Evolutionary conservation across 331 rosid genomes (phyloP), one percentile per base, ranked within the genome.

Genomic region (Arachis monticola): DNA sequence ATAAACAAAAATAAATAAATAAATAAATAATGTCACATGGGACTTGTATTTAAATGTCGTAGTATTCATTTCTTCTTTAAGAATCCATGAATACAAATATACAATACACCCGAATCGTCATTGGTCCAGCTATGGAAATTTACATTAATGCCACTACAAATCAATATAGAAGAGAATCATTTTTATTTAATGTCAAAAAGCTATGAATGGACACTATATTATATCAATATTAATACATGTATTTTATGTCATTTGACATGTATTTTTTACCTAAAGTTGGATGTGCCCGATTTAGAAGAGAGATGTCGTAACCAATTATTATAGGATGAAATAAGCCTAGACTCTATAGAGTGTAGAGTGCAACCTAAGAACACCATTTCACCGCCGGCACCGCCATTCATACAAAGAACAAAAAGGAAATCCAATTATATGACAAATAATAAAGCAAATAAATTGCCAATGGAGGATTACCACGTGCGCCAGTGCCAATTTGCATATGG

Each of bases 391-490:
- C 2, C 0, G 4, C n/a, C 10, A 58, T 3, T 55, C 31, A 55
- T 8, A 55, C 10, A 55, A 12, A 14, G 4, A 55, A 14, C 4
- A 27, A 50, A 66, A 40, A 9, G 35, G 35, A 44, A 22, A 63
- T 32, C 42, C 42, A 44, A 14, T 22, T 1, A 50, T 0, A 50
- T 0, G 52, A 67, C 12, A 51, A 51, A 27, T 2, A 55, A 60
- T 3, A 67, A 55, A 17, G 13, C 22, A 17, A n/a, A 44, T 1
- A 38, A 38, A 3, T 38, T 50, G 59, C 9, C 61, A 60, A 67
- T n/a, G 11, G 55, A 59, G 27, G 70, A 68, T 44, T 56, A 45
- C 8, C 85, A 82, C 71, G 72, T 69, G 77, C 72, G 70, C 69
- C 72, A 76, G 56, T 6, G 53, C 46, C 8, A 27, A 46, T 10